These are phyloP conservation scores for Hypoxylon sp. DNA, from an alignment of 2,329 filamentous ascomycete species.

Conservation along the genomic window DNA sequence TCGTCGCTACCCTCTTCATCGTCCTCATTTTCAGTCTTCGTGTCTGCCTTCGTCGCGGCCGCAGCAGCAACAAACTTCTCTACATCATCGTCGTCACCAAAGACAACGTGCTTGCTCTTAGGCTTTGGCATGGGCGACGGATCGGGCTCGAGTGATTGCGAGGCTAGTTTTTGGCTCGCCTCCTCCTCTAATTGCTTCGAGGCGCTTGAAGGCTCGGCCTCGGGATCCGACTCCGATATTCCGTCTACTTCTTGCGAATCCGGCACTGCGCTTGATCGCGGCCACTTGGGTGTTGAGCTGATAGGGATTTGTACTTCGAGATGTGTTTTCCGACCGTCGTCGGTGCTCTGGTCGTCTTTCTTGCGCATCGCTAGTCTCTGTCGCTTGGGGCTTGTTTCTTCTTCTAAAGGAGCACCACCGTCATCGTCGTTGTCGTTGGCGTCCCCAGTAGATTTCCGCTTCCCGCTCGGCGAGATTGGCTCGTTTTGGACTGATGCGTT, in stretches of 20 bases:
- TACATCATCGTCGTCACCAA: slow-evolving; percentile 54
- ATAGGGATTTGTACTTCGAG: slow-evolving; percentile 49
- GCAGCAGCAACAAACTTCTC: slow-evolving; percentile 53
- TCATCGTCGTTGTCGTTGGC: slow-evolving; percentile 17
- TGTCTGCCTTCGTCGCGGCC: slow-evolving; percentile 36
- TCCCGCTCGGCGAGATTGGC: slow-evolving; percentile 39
- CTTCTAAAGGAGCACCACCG: not conserved
- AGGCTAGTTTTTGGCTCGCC: slow-evolving; percentile 50
- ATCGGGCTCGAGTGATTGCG: slow-evolving; percentile 41
- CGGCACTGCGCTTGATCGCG: slow-evolving; percentile 41
- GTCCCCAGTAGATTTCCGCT: slow-evolving; percentile 39
- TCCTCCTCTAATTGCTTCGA: slow-evolving; percentile 54
- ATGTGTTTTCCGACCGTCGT: slow-evolving; percentile 33
- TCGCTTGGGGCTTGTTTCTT: slow-evolving; percentile 39
- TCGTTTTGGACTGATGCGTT: slow-evolving; percentile 36
- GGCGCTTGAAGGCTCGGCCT: slow-evolving; percentile 48
- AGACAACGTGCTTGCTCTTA: slow-evolving; percentile 54
- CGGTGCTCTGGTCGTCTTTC: slow-evolving; percentile 40
- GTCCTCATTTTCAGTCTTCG: slow-evolving; percentile 37
- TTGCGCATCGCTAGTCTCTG: slow-evolving; percentile 49
- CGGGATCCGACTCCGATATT: slow-evolving; percentile 20
- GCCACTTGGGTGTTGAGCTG: slow-evolving; percentile 36
- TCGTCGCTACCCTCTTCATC: slow-evolving; percentile 61
- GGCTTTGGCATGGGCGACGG: slow-evolving; percentile 43
- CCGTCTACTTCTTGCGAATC: slow-evolving; percentile 47